Evolutionary conservation across 805 yeast species (phyloP).

Genomic region (Cyberlindnera samutprakarnensis): DNA sequence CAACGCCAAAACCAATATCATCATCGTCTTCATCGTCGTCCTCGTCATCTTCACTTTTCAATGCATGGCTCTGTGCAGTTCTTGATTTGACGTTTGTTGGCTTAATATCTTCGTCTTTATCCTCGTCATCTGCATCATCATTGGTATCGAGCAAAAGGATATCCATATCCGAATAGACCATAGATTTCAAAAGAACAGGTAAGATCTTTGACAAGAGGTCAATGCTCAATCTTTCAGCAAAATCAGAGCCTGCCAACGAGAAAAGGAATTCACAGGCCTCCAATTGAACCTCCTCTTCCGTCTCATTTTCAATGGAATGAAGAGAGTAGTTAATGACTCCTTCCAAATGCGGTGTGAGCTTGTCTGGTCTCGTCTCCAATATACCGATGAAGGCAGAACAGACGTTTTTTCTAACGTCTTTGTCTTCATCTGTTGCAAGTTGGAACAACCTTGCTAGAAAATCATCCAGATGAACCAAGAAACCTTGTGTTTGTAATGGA

Average conservation of each 20-base stretch:
- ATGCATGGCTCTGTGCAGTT: conserved; percentile 20
- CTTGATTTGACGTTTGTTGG: conserved; percentile 73
- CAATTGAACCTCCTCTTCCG: conserved; percentile 68
- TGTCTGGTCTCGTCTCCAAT: conserved; percentile 74
- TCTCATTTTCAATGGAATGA: conserved; percentile 55
- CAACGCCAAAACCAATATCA: conserved; percentile 57
- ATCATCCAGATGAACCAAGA: conserved; percentile 57
- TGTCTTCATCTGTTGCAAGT: conserved; percentile 56
- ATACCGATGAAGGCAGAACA: conserved; percentile 70
- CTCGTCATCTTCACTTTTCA: conserved; percentile 41
- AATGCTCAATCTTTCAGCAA: conserved; percentile 44
- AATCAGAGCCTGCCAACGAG: conserved; percentile 55
- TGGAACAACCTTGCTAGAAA: conserved; percentile 57
- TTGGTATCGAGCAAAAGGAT: conserved; percentile 59
- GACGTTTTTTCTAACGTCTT: conserved; percentile 61
- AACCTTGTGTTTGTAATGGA: conserved; percentile 57
- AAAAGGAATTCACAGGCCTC: conserved; percentile 92
- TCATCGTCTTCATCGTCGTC: conserved; percentile 68
- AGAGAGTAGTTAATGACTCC: conserved; percentile 84
- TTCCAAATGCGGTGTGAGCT: conserved; percentile 66
- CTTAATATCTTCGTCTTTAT: conserved; percentile 78
- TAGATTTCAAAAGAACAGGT: conserved; percentile 71
- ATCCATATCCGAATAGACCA: conserved; percentile 87
- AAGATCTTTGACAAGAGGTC: conserved; percentile 56
- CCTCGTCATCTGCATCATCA: conserved; percentile 73